Base-by-base conservation (phyloP, 768 basidiomycete species). In the Lactarius quietus region DNA sequence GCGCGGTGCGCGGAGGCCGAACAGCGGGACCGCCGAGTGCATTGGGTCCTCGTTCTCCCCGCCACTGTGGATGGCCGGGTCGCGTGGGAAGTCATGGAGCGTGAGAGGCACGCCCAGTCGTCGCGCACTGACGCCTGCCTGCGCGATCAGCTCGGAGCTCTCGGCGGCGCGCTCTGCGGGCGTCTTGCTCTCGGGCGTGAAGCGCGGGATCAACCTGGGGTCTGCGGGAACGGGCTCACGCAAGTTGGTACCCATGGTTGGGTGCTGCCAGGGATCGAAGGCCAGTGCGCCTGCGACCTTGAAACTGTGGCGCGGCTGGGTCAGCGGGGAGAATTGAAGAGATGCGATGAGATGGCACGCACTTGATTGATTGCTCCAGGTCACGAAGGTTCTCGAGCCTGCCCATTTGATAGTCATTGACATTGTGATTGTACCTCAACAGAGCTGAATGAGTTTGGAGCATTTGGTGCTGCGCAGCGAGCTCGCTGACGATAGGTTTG, bases 331-430 rank as follows among this genome's bases (percentile, higher is more conserved):
- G 33, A 45, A 12, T 4, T 26, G 18, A 23, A 35, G 14, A 41
- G 31, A 6, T 10, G 23, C 10, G 54, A 48, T 9, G 26, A 31
- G 1, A 15, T 20, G 10, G 23, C 28, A 29, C 61, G 17, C 31
- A 66, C 65, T 66, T 66, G 61, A 66, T 38, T 52, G 65, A 66
- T 31, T 66, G 65, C 35, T 59, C 65, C 14, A 66, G 41, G 43
- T 66, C 35, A 23, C 65, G 65, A 7, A 66, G 51, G 41, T 58
- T 59, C 61, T 66, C 65, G 10, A 66, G 51, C 26, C 51, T 62
- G 35, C 20, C 10, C 65, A 54, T 58, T 33, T 66, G 65, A 15
- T 62, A 66, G 51, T 62, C 39, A 18, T 62, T 66, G 26, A 66
- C 41, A 7, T 66, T 66, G 57, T 66, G 57, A 26, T 66, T 59